These are phyloP conservation scores for Canavalia gladiata DNA, from an alignment of 306 rosid genomes.

Conservation along the genomic window DNA sequence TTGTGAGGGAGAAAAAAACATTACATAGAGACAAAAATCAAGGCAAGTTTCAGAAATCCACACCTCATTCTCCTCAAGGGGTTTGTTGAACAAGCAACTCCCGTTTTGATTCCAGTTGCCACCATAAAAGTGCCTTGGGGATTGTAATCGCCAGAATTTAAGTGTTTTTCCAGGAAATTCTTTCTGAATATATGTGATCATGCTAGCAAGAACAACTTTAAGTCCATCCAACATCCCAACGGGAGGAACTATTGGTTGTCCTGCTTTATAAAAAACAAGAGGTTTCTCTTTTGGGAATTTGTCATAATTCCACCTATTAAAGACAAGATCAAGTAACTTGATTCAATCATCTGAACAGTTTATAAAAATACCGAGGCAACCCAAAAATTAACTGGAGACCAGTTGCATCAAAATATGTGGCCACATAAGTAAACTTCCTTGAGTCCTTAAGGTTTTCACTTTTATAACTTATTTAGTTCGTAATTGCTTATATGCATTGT, in stretches of 20 bases:
- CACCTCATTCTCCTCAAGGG: slow-evolving; percentile 82
- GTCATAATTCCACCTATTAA: slow-evolving; percentile 85
- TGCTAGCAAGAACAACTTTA: slow-evolving; percentile 70
- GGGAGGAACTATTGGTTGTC: slow-evolving; percentile 74
- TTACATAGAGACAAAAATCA: slow-evolving; percentile 19
- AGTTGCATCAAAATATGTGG: slow-evolving; percentile 29
- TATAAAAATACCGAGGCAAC: slow-evolving; percentile 11
- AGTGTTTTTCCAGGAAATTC: slow-evolving; percentile 68
- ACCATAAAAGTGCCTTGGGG: slow-evolving; percentile 89
- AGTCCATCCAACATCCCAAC: slow-evolving; percentile 77
- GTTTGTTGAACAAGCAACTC: slow-evolving; percentile 84
- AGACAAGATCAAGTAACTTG: slow-evolving; percentile 32
- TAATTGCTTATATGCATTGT: neutral
- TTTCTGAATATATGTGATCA: slow-evolving; percentile 65
- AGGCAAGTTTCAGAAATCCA: slow-evolving; percentile 42
- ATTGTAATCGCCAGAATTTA: slow-evolving; percentile 89
- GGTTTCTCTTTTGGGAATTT: slow-evolving; percentile 88
- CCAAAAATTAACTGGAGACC: slow-evolving; percentile 31
- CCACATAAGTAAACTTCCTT: neutral
- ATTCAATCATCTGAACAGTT: neutral
- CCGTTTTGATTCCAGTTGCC: slow-evolving; percentile 97
- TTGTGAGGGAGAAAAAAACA: neutral
- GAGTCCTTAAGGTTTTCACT: neutral
- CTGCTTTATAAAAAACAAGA: slow-evolving; percentile 75
- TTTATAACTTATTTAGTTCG: neutral